Base-by-base conservation (phyloP, 1,284 basidiomycete genomes). In the Paramarasmius palmivorus region DNA sequence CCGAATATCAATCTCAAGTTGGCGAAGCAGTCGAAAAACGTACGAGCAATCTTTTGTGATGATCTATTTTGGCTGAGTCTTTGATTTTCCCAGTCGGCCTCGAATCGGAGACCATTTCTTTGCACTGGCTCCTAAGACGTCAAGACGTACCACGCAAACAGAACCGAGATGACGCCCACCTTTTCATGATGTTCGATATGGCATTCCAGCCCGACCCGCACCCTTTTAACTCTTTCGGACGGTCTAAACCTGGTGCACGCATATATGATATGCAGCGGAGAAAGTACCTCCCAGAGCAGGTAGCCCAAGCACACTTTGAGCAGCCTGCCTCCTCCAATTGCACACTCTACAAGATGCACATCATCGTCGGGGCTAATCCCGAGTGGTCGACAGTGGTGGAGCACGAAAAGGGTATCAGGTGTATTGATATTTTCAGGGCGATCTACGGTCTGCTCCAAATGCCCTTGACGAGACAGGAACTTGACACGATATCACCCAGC, bases 141-240 rank as follows among this genome's bases (percentile, higher is more conserved):
- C 44, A 46, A 17, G 44, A 46, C 29, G 17, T 4, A 12, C 25
- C 25, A 26, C 25, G 29, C 9, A 46, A 46, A 29, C 10, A 26
- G 44, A 23, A 22, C 8, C 23, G 22, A 26, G 44, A 46, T n/a
- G 17, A 29, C 25, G n/a, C n/a, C 29, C 22, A 32, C 29, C 29
- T 46, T 10, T 23, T n/a, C 12, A 23, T 9, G 2, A 15, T 46
- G 8, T 46, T 46, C 19, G 44, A 46, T 29, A 46, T 46, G 44
- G 25, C 25, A 26, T 46, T 10, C 25, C 44, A 46, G 25, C 44
- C 44, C 14, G 44, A 46, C 29, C 44, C 44, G 8, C 44, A 46
- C 7, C 44, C 44, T 4, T 29, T 29, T 14, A 29, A 46, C 15
- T 26, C 44, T 9, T 29, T n/a, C 25, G 44, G 44, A 14, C n/a